Conservation (phyloP, 2,329 filamentous ascomycete genomes). For the Ceratocystis cacaofunesta region DNA sequence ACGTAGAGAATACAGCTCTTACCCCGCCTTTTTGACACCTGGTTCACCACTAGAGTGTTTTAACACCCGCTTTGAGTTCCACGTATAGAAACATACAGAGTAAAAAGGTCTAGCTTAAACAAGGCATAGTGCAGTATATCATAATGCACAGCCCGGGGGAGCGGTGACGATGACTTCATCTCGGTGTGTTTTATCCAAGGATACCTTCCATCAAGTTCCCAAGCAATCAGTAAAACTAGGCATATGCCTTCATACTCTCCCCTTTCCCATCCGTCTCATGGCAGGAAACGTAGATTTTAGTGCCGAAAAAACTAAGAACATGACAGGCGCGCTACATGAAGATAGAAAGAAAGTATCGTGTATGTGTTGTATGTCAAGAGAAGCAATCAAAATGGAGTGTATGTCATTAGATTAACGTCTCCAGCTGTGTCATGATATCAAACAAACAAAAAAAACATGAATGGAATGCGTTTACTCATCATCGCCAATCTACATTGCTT, state of each 20-base stretch:
- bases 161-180: not conserved
- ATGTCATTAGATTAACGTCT: slow-evolving; percentile 5
- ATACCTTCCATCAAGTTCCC: not conserved
- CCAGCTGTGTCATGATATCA: slow-evolving; percentile 14
- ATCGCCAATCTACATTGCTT: slow-evolving; percentile 21
- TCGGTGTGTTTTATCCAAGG: not conserved
- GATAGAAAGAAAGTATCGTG: not conserved
- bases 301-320: not conserved
- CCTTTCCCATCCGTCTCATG: not conserved
- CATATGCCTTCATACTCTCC: not conserved
- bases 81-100: not conserved
- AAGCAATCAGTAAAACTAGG: not conserved
- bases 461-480: slow-evolving; percentile 20
- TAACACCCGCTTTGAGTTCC: no score
- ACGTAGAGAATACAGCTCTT: not conserved
- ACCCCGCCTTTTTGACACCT: not conserved
- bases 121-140: not conserved
- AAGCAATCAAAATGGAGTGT: not conserved
- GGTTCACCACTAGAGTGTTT: no score
- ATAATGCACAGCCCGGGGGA: not conserved
- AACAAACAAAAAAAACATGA: slow-evolving; percentile 7
- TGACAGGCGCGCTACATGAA: not conserved
- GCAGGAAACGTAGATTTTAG: no score
- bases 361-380: no score
- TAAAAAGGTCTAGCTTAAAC: not conserved